Percentiles rank a stretch among this genome's conserved stretches.
phyloP scores from a whole-genome alignment of 2,329 filamentous ascomycete species.

The Xylariaceae sp. region DNA sequence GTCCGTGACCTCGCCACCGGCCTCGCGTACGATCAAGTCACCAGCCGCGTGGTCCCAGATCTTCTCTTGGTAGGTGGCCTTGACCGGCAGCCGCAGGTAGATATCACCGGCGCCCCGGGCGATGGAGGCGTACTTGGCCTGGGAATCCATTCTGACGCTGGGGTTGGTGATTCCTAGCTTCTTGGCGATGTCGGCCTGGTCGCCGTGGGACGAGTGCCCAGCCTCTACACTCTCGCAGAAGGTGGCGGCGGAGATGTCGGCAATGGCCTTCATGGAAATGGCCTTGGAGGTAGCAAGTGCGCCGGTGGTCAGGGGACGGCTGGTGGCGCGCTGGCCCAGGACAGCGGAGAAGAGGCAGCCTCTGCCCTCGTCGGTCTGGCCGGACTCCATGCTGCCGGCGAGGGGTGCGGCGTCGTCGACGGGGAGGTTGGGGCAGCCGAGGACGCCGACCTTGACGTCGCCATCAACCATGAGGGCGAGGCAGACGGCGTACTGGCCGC shows the following conservation, averaged over 20 bases:
- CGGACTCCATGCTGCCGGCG: conserved; percentile 66
- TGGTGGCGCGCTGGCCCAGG: conserved; percentile 72
- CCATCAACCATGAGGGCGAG: conserved; percentile 89
- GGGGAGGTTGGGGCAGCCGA: conserved; percentile 93
- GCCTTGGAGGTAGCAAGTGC: conserved; percentile 50
- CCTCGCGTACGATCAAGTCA: conserved; percentile 89
- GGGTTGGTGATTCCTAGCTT: conserved; percentile 82
- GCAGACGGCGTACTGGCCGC: conserved; percentile 95
- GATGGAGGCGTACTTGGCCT: conserved; percentile 96
- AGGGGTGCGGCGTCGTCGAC: conserved; percentile 73
- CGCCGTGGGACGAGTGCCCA: conserved; percentile 82
- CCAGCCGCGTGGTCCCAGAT: conserved; percentile 99
- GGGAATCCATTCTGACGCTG: conserved; percentile 95
- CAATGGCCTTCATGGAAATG: conserved; percentile 76
- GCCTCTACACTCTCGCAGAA: conserved; percentile 98
- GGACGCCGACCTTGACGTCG: conserved; percentile 87
- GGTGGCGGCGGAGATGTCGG: conserved; percentile 72
- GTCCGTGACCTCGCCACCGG: conserved; percentile 88
- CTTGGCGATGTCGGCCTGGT: conserved; percentile 79
- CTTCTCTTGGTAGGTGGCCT: conserved; percentile 91
- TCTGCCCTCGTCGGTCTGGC: conserved; percentile 71
- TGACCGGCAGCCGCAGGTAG: conserved; percentile 84
- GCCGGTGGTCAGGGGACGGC: conserved; percentile 62
- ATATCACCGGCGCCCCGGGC: conserved; percentile 91
- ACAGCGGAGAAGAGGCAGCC: conserved; percentile 89